Base-by-base conservation (phyloP, 2,329 filamentous ascomycete genomes). In the Aspergillus fumigatiaffinis region DNA sequence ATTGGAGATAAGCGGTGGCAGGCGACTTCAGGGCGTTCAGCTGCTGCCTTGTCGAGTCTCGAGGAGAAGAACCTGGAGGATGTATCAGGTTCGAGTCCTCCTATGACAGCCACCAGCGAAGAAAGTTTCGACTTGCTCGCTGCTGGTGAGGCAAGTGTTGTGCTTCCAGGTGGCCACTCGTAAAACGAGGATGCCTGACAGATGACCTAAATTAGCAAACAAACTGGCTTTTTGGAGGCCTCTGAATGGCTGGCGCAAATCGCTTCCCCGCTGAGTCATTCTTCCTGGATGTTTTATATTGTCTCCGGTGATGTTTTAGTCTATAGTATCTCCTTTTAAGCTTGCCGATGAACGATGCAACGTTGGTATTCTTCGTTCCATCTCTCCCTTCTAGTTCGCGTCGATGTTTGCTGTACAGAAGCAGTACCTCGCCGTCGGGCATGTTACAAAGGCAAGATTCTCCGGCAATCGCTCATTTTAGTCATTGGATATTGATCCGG, bases 121-220 rank as follows among this genome's bases (percentile, higher is more conserved):
- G 77, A 79, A 60, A 79, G 77, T 61, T 80, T 79, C 66, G 77
- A 79, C 68, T 65, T 78, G 58, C 65, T 79, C 53, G 72, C 73
- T 4, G 70, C 69, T 52, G 75, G 75, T 4, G 77, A 79, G 66
- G 77, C 77, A 50, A 79, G 76, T 59, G 69, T 77, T 49, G 46
- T 75, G 44, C 66, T 74, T 59, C 65, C 68, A 58, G 62, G 63
- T 44, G 54, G 51, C 42, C 53, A 42, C 53, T 56, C 47, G 53
- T 60, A 51, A 54, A 41, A 20, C 28, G 12, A 35, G 38, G 20
- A 49, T 51, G 35, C 32, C 53, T 50, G 44, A 50, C 41, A 32
- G 46, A 44, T 29, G 38, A 49, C 44, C 47, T 29, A 50, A 41
- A 52, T 44, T 58, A 61, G 59, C 57, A 63, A 63, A 60, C 56